Evolutionary conservation across 1,284 basidiomycete genomes (phyloP).

Genomic region (Cryptococcus floricola): DNA sequence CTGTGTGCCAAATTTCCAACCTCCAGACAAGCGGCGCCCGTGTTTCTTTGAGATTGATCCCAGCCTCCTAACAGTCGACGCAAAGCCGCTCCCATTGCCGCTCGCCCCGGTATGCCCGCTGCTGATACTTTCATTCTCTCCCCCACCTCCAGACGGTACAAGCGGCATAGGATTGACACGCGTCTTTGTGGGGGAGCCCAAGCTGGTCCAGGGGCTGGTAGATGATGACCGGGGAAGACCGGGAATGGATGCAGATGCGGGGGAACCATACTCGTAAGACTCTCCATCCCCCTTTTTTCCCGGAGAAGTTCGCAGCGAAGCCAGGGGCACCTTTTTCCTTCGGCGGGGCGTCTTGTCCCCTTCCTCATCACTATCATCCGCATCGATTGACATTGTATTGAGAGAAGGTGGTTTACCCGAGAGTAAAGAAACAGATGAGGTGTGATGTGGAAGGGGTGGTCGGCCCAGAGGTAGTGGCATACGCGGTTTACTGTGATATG

Average conservation of each 20-base stretch:
- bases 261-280: neutral
- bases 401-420: constrained; percentile 17
- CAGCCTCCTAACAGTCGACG: constrained; percentile 24
- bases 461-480: neutral
- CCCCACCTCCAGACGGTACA: too few species aligned
- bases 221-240: neutral
- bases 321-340: constrained; percentile 27
- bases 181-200: too few species aligned
- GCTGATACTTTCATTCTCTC: too few species aligned
- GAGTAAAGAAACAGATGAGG: constrained; percentile 1
- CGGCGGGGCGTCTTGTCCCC: constrained; percentile 20
- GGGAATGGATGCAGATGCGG: neutral
- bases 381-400: neutral
- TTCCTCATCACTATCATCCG: constrained; percentile 2
- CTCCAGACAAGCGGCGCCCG: constrained; percentile 37
- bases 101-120: neutral
- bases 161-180: too few species aligned
- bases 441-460: neutral
- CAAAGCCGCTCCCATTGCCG: constrained; percentile 2
- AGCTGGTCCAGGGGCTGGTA: too few species aligned
- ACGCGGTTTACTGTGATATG: constrained; percentile 20
- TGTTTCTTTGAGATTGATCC: constrained; percentile 42
- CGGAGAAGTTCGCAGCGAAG: constrained; percentile 26
- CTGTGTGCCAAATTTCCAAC: constrained; percentile 37
- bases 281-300: constrained; percentile 2